A percentile compares a stretch with the other conserved stretches of the same genome.
These are phyloP conservation scores for Syncephalis plumigaleata DNA, from an alignment of 371 early-diverging fungal genomes.

Conservation along the genomic window DNA sequence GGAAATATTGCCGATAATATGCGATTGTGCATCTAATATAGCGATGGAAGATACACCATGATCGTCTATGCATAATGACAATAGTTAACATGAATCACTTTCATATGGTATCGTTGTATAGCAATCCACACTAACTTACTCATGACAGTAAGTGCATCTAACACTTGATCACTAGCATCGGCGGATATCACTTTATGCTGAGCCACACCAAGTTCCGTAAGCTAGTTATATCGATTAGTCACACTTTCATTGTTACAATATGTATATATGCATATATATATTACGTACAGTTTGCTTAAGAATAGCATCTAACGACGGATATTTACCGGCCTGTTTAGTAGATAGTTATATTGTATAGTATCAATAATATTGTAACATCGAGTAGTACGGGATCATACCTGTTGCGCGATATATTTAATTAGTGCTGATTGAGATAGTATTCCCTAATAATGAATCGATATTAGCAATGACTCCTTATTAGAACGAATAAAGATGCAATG, in stretches of 20 bases:
- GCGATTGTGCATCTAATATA: constrained; percentile 20
- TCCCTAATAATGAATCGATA: constrained; percentile 14
- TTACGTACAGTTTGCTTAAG: no score
- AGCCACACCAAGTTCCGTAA: constrained; percentile 28
- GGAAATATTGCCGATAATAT: constrained; percentile 30
- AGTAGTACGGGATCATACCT: no score
- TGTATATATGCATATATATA: no score
- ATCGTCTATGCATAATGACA: constrained; percentile 10
- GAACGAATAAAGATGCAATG: no score
- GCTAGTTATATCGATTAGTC: no score
- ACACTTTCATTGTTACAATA: no score
- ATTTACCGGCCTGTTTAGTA: no score
- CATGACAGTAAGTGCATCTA: constrained; percentile 25
- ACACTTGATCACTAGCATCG: neutral
- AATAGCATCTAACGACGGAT: no score
- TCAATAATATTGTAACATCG: no score
- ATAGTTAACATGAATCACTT: constrained; percentile 1
- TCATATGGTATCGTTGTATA: no score
- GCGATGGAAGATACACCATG: constrained; percentile 34
- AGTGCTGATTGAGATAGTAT: constrained; percentile 53
- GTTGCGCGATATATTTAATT: constrained; percentile 23
- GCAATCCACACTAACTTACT: constrained; percentile 6
- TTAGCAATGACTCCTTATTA: no score
- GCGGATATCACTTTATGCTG: constrained; percentile 25
- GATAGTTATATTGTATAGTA: no score